phyloP scores from a whole-genome alignment of 176 grass and related monocot species.

The Bonia amplexicaulis region DNA sequence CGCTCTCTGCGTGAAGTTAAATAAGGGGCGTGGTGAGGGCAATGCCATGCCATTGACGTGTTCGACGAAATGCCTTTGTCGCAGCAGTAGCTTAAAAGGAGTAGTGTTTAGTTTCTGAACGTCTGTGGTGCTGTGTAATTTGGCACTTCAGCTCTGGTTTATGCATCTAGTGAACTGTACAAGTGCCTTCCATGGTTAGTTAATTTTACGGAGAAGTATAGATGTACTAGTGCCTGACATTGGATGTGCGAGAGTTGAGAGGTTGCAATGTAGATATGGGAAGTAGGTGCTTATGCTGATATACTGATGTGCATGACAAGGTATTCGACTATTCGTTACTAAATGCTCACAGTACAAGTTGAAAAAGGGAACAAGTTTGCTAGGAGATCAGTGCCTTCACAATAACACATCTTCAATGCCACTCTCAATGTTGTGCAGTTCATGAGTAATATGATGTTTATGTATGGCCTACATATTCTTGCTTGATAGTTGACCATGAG shows the following conservation, averaged over 20 bases:
- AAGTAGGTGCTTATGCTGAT: not conserved
- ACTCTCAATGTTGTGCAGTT: not conserved
- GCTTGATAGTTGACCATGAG: not conserved
- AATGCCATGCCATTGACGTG: not conserved
- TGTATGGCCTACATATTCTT: not conserved
- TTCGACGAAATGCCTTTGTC: conserved; percentile 33
- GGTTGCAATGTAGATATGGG: not conserved
- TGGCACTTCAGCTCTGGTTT: not conserved
- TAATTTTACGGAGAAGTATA: not conserved
- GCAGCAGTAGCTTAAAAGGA: not conserved
- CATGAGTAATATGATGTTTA: not conserved
- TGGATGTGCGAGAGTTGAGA: not conserved
- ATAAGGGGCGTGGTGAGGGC: not conserved
- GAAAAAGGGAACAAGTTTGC: not conserved
- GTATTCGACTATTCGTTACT: not conserved
- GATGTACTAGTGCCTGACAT: not conserved
- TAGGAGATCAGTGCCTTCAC: not conserved
- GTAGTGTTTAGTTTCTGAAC: not conserved
- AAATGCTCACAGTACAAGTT: not conserved
- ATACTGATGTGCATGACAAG: not conserved
- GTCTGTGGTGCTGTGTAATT: not conserved
- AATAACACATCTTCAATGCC: not conserved
- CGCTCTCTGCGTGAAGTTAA: not conserved
- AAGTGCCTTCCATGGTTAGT: not conserved
- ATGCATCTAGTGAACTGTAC: not conserved